These are phyloP conservation scores for Starmerella stellata DNA, from an alignment of 805 yeast species.

Conservation along the genomic window DNA sequence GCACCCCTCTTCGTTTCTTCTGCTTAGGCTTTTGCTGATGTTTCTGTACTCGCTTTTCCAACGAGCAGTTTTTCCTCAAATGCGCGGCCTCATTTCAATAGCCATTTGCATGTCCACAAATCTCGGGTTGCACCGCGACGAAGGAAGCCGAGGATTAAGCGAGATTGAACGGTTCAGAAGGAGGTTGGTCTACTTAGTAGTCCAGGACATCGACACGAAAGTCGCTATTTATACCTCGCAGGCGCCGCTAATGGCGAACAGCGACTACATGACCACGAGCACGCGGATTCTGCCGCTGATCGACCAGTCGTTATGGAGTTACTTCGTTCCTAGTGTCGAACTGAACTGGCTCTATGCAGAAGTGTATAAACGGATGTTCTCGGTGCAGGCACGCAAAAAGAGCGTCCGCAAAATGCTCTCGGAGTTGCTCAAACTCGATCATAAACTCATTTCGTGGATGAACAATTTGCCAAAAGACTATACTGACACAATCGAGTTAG, in stretches of 20 bases:
- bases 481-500: neutral
- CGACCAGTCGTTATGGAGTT: neutral
- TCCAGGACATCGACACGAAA: slow-evolving; percentile 32
- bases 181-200: slow-evolving; percentile 32
- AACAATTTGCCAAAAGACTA: slow-evolving; percentile 3
- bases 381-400: slow-evolving; percentile 8
- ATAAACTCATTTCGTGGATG: slow-evolving; percentile 13
- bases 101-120: slow-evolving; percentile 39
- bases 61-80: slow-evolving; percentile 12
- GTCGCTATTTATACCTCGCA: slow-evolving; percentile 31
- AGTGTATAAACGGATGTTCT: slow-evolving; percentile 11
- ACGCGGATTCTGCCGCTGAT: neutral
- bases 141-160: slow-evolving; percentile 26
- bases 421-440: slow-evolving; percentile 6
- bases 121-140: slow-evolving; percentile 38
- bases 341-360: slow-evolving; percentile 9
- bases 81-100: slow-evolving; percentile 27
- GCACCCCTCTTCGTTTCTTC: slow-evolving; percentile 7
- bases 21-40: slow-evolving; percentile 29
- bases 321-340: slow-evolving; percentile 1
- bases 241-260: slow-evolving; percentile 27
- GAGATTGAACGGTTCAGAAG: slow-evolving; percentile 26
- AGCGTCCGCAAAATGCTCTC: slow-evolving; percentile 7
- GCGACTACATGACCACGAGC: slow-evolving; percentile 6
- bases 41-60: slow-evolving; percentile 15